These are phyloP conservation scores for Xanthoceras sorbifolium DNA, from an alignment of 345 rosid genomes.

Conservation along the genomic window DNA sequence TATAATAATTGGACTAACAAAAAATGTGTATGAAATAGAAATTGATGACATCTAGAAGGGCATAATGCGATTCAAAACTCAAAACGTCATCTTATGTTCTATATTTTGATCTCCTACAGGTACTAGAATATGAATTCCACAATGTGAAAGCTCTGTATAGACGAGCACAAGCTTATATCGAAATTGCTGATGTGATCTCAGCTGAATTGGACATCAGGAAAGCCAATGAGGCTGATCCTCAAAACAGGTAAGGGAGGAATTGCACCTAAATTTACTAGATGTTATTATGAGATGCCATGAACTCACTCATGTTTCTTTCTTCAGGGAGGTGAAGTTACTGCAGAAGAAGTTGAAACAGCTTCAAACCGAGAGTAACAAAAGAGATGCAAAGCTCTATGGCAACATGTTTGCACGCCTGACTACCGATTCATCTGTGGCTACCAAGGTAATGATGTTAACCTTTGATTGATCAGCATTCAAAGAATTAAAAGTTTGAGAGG, in stretches of 20 bases:
- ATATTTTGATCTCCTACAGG: constrained; percentile 34
- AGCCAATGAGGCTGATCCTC: constrained; percentile 55
- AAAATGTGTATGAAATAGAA: background rate
- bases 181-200: constrained; percentile 43
- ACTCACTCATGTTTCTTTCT: background rate
- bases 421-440: constrained; percentile 22
- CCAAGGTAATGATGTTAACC: constrained; percentile 35
- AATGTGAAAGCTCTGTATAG: constrained; percentile 64
- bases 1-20: background rate
- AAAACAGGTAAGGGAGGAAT: constrained; percentile 44
- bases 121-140: constrained; percentile 47
- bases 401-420: constrained; percentile 50
- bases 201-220: constrained; percentile 59
- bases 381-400: constrained; percentile 50
- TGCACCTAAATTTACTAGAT: background rate
- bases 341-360: constrained; percentile 46
- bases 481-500: background rate
- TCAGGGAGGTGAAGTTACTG: constrained; percentile 56
- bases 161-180: constrained; percentile 61
- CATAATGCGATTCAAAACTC: background rate
- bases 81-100: constrained; percentile 12
- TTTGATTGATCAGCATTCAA: background rate
- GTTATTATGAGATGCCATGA: background rate
- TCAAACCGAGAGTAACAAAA: constrained; percentile 51
- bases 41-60: background rate